Conservation (phyloP, 495 filamentous ascomycete genomes). For the Xylaria nigripes region DNA sequence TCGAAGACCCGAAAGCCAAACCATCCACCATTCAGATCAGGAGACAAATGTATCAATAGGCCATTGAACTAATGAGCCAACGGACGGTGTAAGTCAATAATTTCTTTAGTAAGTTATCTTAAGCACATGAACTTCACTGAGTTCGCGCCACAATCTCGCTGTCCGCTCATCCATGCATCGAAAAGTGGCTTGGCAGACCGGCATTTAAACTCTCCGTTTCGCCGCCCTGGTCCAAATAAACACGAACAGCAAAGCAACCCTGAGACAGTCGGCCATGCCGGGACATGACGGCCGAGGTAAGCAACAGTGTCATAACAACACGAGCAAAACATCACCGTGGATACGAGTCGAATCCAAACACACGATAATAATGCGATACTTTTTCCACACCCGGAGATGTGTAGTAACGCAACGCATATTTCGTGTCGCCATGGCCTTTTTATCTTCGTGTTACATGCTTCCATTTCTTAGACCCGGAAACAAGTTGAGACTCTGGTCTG, state of each 20-base stretch:
- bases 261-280: neutral
- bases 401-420: neutral
- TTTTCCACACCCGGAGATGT: slow-evolving; percentile 1
- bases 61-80: neutral
- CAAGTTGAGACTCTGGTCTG: neutral
- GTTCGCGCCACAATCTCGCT: neutral
- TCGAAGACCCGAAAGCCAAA: neutral
- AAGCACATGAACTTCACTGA: too few species aligned
- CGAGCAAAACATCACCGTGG: slow-evolving; percentile 11
- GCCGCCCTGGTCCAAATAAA: slow-evolving; percentile 12
- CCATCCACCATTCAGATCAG: neutral
- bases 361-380: neutral
- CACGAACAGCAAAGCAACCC: neutral
- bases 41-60: neutral
- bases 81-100: too few species aligned
- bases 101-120: too few species aligned
- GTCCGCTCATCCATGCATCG: neutral
- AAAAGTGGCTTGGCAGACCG: slow-evolving; percentile 16
- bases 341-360: slow-evolving; percentile 13
- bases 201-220: slow-evolving; percentile 15
- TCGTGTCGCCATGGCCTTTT: too few species aligned
- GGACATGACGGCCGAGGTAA: neutral
- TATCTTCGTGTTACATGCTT: neutral
- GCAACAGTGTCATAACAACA: slow-evolving; percentile 2
- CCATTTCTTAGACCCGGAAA: neutral